These are phyloP conservation scores for Sclerotinia glacialis DNA, from an alignment of 2,329 filamentous ascomycete species.

Conservation along the genomic window DNA sequence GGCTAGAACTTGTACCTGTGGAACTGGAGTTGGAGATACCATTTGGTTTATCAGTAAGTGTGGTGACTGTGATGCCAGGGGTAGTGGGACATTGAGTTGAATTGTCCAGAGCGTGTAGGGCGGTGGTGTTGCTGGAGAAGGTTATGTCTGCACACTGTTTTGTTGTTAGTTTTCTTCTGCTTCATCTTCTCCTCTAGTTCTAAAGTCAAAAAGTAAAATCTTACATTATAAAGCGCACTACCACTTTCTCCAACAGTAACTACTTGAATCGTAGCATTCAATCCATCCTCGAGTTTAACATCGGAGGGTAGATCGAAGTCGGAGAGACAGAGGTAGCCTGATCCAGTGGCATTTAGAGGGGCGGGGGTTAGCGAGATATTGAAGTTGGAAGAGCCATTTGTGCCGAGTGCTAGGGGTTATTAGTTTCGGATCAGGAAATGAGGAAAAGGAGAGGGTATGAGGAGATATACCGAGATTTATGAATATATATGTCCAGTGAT, in stretches of 20 bases:
- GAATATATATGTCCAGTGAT: slow-evolving; percentile 17
- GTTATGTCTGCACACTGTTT: slow-evolving; percentile 19
- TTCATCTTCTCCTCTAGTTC: too few relatives aligned
- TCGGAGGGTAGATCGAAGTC: slow-evolving; percentile 19
- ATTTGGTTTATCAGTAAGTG: not conserved
- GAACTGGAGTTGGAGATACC: not conserved
- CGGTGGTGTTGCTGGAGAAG: slow-evolving; percentile 4
- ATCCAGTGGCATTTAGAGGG: slow-evolving; percentile 23
- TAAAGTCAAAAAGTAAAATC: not conserved
- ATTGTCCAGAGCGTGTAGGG: not conserved
- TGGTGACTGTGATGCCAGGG: not conserved
- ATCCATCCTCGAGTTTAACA: slow-evolving; percentile 14
- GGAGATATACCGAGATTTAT: slow-evolving; percentile 12
- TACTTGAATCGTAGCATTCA: slow-evolving; percentile 23
- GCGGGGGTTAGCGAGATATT: slow-evolving; percentile 18
- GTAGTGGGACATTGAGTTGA: slow-evolving; percentile 12
- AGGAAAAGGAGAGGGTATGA: not conserved
- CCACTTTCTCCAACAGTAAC: slow-evolving; percentile 23
- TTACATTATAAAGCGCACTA: slow-evolving; percentile 24
- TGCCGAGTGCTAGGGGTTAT: slow-evolving; percentile 16
- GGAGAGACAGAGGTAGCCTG: slow-evolving; percentile 22
- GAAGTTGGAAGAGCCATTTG: slow-evolving; percentile 23
- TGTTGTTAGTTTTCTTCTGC: not conserved
- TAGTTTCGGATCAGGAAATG: not conserved
- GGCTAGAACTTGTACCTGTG: not conserved